Evolutionary conservation across 2,329 filamentous ascomycete genomes (phyloP).

Genomic region (Ambrosiella beaveri): DNA sequence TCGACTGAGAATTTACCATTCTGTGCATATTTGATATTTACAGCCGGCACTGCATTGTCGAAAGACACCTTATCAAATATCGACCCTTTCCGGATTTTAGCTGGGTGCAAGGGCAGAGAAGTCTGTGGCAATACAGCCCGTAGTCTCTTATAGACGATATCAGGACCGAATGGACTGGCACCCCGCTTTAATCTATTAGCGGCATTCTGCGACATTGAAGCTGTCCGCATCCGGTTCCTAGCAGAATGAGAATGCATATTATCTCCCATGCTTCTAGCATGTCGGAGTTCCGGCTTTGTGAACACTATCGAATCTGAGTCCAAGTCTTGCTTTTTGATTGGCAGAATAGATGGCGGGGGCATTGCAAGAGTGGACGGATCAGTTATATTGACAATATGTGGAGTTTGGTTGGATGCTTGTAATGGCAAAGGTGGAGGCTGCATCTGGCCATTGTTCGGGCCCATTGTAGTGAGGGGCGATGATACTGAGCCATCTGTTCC

Average conservation of each 20-base stretch:
- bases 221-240: constrained; percentile 13
- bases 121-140: constrained; percentile 26
- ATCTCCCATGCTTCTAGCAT: constrained; percentile 38
- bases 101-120: constrained; percentile 12
- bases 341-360: constrained; percentile 9
- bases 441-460: constrained; percentile 3
- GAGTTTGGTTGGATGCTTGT: constrained; percentile 3
- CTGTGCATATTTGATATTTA: constrained; percentile 41
- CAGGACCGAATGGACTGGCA: constrained; percentile 38
- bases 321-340: constrained; percentile 7
- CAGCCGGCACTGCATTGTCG: constrained; percentile 32
- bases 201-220: constrained; percentile 14
- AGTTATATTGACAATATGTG: background rate
- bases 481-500: constrained; percentile 3
- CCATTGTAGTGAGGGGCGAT: background rate
- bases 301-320: constrained; percentile 23
- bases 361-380: constrained; percentile 2
- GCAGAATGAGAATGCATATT: constrained; percentile 15
- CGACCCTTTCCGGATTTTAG: constrained; percentile 23
- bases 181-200: constrained; percentile 26
- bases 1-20: constrained; percentile 36
- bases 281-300: constrained; percentile 41
- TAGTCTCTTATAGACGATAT: constrained; percentile 42
- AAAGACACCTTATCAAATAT: constrained; percentile 39
- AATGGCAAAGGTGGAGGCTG: constrained; percentile 12